phyloP scores from a whole-genome alignment of 306 rosid species.

The Gynostemma pentaphyllum region DNA sequence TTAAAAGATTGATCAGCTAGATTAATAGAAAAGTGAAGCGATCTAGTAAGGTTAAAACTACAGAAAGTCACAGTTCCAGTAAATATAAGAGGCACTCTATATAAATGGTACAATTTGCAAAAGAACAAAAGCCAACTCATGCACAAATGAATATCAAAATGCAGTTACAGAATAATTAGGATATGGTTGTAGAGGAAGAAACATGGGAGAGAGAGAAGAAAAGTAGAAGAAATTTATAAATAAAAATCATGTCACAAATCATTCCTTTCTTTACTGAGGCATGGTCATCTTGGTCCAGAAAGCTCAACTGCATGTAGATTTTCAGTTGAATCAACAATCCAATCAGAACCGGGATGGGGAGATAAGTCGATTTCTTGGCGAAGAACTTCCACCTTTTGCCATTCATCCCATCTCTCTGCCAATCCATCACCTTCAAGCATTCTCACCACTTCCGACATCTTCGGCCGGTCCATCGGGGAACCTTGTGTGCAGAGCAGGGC shows the following conservation, averaged over 20 bases:
- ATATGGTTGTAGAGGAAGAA: constrained; percentile 17
- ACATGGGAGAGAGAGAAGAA: neutral
- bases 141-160: constrained; percentile 68
- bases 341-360: constrained; percentile 79
- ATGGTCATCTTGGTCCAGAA: constrained; percentile 96
- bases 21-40: neutral
- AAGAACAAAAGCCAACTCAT: constrained; percentile 51
- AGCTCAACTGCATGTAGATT: constrained; percentile 93
- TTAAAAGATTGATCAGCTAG: neutral
- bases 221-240: constrained; percentile 27
- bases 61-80: neutral
- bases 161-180: constrained; percentile 50
- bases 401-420: constrained; percentile 98
- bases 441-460: constrained; percentile 98
- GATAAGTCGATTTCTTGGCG: constrained; percentile 87
- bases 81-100: neutral
- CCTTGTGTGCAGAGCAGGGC: constrained; percentile 97
- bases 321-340: constrained; percentile 94
- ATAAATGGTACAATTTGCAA: constrained; percentile 52
- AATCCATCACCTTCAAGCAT: constrained; percentile 98
- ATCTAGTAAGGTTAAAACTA: neutral
- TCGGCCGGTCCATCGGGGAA: constrained; percentile 89
- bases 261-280: constrained; percentile 22
- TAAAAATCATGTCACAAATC: constrained; percentile 36
- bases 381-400: constrained; percentile 94